Evolutionary conservation across 148 eudicot species (phyloP).

Genomic region (Fagopyrum homotropicum): DNA sequence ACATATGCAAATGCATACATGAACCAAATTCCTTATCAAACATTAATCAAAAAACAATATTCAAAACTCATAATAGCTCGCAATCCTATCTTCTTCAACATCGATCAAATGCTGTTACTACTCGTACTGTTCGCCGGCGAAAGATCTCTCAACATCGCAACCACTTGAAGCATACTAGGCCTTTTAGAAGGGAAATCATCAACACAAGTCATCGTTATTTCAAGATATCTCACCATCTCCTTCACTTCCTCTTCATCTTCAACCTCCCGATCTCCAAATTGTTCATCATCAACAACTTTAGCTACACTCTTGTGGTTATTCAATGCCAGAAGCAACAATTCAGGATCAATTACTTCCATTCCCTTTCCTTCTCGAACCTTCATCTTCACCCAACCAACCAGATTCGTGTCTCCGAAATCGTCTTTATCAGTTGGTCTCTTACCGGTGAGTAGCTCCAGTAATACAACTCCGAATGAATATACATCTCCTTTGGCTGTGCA

Average conservation of each 20-base stretch:
- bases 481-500: constrained; percentile 97
- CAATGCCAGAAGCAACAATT: constrained; percentile 31
- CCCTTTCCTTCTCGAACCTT: constrained; percentile 85
- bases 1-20: not conserved
- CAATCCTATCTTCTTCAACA: not conserved
- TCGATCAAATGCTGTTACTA: not conserved
- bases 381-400: constrained; percentile 97
- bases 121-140: constrained; percentile 10
- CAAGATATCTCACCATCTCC: constrained; percentile 75
- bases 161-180: constrained; percentile 93
- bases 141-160: constrained; percentile 87
- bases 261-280: constrained; percentile 34
- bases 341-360: constrained; percentile 78
- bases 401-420: constrained; percentile 89
- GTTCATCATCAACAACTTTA: not conserved
- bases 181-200: constrained; percentile 93
- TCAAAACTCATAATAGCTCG: not conserved
- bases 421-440: constrained; percentile 92
- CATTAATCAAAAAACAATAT: not conserved
- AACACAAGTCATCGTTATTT: constrained; percentile 69
- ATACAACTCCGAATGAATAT: constrained; percentile 79
- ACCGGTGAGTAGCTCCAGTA: constrained; percentile 74
- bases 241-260: constrained; percentile 65
- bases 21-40: not conserved
- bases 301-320: not conserved